Conservation (phyloP, 2,329 filamentous ascomycete genomes). For the Phaeomoniella chlamydospora region DNA sequence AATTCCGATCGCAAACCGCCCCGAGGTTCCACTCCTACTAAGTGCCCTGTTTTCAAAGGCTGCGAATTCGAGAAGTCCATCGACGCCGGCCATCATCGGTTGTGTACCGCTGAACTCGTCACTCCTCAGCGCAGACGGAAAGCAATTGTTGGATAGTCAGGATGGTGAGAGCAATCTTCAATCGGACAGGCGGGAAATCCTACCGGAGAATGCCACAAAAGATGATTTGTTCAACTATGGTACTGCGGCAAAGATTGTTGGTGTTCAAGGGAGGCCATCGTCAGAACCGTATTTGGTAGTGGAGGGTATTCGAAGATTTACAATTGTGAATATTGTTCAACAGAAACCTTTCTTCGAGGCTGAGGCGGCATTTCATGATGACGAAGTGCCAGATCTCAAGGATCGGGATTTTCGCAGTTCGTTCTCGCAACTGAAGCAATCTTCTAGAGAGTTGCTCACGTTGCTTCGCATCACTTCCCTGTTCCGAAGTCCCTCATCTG, state of each 20-base stretch:
- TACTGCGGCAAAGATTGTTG: constrained; percentile 64
- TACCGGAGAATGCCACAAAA: constrained; percentile 46
- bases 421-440: constrained; percentile 68
- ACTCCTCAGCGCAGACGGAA: constrained; percentile 57
- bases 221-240: constrained; percentile 71
- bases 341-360: constrained; percentile 80
- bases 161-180: constrained; percentile 33
- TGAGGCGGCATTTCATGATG: constrained; percentile 56
- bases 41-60: constrained; percentile 70
- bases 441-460: constrained; percentile 74
- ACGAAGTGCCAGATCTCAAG: constrained; percentile 33
- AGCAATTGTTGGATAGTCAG: constrained; percentile 56
- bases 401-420: constrained; percentile 53
- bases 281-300: constrained; percentile 73
- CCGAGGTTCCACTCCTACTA: constrained; percentile 78
- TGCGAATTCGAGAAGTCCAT: constrained; percentile 47
- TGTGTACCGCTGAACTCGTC: constrained; percentile 77
- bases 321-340: constrained; percentile 57
- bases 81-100: constrained; percentile 60
- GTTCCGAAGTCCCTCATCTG: constrained; percentile 54
- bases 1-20: constrained; percentile 67
- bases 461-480: constrained; percentile 73
- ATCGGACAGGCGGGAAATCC: constrained; percentile 32
- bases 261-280: constrained; percentile 59
- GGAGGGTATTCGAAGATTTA: constrained; percentile 67